phyloP scores from a whole-genome alignment of 139 green algal genomes.

The Chlorella sp. region DNA sequence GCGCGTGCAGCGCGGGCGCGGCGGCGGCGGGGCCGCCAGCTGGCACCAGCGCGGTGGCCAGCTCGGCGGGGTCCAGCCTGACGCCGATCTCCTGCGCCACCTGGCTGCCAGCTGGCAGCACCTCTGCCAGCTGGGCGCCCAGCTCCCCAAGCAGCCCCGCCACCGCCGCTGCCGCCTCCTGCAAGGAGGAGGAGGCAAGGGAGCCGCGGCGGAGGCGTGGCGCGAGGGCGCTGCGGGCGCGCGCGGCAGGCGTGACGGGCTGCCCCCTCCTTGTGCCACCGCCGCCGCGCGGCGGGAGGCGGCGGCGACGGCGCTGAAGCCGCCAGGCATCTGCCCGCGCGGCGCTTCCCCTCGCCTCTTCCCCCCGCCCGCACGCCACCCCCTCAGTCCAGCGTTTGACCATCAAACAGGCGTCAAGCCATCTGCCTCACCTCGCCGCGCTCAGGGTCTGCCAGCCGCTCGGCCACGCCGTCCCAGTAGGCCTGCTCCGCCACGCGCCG shows the following conservation, averaged over 20 bases:
- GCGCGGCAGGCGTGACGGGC: no score
- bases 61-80: constrained; percentile 21
- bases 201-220: background rate
- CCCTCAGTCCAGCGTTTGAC: no score
- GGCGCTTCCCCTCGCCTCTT: no score
- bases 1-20: background rate
- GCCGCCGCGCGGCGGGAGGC: no score
- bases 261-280: no score
- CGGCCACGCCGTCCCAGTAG: constrained; percentile 78
- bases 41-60: constrained; percentile 17
- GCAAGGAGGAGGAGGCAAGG: background rate
- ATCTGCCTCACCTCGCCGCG: no score
- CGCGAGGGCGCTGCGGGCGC: no score
- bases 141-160: constrained; percentile 51
- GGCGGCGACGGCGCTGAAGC: no score
- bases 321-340: no score
- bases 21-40: background rate
- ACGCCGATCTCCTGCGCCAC: constrained; percentile 30
- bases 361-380: no score
- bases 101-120: constrained; percentile 23
- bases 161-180: constrained; percentile 17
- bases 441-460: no score
- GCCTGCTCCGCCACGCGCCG: constrained; percentile 68
- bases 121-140: constrained; percentile 41
- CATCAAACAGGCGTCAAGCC: no score